Evolutionary conservation across 73 alveolate species (phyloP), one percentile per base, ranked within the genome.

Genomic region (Paraurostyla sp.): DNA sequence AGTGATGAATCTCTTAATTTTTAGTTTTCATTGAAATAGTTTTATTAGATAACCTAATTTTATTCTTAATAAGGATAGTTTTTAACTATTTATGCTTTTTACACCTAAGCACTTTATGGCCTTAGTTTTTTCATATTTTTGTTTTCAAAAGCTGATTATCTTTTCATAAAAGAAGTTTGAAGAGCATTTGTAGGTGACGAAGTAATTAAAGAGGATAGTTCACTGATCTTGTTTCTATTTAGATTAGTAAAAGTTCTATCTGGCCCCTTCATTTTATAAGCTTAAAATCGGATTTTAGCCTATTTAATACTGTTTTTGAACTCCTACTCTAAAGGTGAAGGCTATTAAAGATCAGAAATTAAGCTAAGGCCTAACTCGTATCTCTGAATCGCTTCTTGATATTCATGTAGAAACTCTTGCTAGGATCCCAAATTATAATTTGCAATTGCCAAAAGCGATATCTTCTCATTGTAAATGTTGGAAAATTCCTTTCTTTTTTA

Each of bases 191-290:
- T 22, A 9, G 11, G 9, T 6, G 22, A 16, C 27, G 13, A 35
- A 35, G 81, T 63, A 16, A 9, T 9, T n/a, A 25, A 9, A 7
- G 33, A 22, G 11, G 59, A 9, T 30, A 9, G 59, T 25, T 30
- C 81, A 35, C 38, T 18, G 18, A 36, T 11, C 23, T 32, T 38
- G 13, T 69, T 6, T 36, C 38, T 69, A 69, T 38, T 69, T 3
- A 69, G 69, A 69, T 69, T 69, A 22, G 84, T 69, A 23, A 69
- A 69, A 6, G 84, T 69, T 11, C 84, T 6, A 69, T 69, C 69
- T 18, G 84, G 84, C 3, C 84, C 63, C 63, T 69, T 69, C 84
- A 69, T 69, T 23, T 69, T 69, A 22, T 16, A 41, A n/a, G 84
- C 84, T 69, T 38, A 23, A 69, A 7, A 69, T 38, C 63, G 20